Conservation (phyloP, 140 eudicot species). For the Cichorium intybus region DNA sequence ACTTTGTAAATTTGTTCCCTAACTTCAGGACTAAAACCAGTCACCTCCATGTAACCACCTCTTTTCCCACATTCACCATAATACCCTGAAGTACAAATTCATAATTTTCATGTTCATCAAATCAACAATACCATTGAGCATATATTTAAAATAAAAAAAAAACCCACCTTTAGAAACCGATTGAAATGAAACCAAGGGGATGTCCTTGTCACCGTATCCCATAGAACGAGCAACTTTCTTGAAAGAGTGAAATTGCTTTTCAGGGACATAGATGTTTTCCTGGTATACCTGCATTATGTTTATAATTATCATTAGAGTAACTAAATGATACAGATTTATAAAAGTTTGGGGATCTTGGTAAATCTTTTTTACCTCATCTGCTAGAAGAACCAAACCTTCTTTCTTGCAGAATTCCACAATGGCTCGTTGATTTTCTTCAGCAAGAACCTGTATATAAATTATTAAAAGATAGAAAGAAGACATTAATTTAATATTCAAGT, state of each 20-base stretch:
- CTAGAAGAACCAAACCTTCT: conserved; percentile 93
- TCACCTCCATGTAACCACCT: conserved; percentile 99
- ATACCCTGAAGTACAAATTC: conserved; percentile 54
- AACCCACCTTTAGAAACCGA: conserved; percentile 87
- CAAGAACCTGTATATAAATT: conserved; percentile 58
- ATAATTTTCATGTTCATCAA: conserved; percentile 1
- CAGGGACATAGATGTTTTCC: conserved; percentile 84
- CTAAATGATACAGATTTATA: no score
- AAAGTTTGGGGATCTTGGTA: no score
- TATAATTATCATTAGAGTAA: neutral
- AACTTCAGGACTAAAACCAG: conserved; percentile 84
- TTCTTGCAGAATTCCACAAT: conserved; percentile 93
- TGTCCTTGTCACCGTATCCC: conserved; percentile 90
- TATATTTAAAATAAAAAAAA: neutral
- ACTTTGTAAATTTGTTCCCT: conserved; percentile 97
- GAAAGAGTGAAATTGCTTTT: conserved; percentile 87
- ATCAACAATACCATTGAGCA: neutral
- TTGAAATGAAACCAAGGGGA: conserved; percentile 85
- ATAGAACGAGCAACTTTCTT: conserved; percentile 84
- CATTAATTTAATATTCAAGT: neutral
- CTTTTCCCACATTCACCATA: conserved; percentile 95
- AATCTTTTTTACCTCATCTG: conserved; percentile 88
- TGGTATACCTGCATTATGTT: conserved; percentile 69
- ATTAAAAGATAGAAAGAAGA: neutral
- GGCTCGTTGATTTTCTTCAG: conserved; percentile 80